phyloP scores from a whole-genome alignment of 108 stramenopile species.

The Licmophora abbreviata region DNA sequence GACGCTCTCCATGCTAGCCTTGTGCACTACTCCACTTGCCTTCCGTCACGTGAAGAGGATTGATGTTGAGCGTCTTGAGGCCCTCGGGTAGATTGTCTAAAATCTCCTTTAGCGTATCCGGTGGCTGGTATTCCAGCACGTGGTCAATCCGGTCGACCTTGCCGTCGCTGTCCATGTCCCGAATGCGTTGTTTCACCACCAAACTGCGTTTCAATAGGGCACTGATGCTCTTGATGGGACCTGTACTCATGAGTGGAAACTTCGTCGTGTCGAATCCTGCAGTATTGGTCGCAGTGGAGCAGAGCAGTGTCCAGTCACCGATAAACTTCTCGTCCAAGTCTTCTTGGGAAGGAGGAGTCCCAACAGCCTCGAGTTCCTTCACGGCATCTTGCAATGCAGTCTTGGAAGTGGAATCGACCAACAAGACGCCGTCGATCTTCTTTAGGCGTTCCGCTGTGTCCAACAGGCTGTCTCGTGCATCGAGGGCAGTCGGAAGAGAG shows the following conservation, averaged over 20 bases:
- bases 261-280: constrained; percentile 22
- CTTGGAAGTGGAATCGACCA: not conserved
- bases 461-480: not conserved
- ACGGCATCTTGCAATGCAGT: constrained; percentile 22
- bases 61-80: constrained; percentile 39
- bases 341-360: constrained; percentile 1
- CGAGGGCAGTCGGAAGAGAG: not conserved
- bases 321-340: not conserved
- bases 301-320: constrained; percentile 64
- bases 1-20: constrained; percentile 50
- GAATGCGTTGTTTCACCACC: constrained; percentile 55
- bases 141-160: constrained; percentile 51
- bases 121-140: constrained; percentile 52
- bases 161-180: constrained; percentile 7
- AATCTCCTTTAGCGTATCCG: constrained; percentile 25
- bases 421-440: not conserved
- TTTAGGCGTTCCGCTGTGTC: not conserved
- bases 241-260: constrained; percentile 26
- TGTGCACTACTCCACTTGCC: constrained; percentile 58
- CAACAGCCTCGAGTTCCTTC: constrained; percentile 18
- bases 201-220: constrained; percentile 26
- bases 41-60: constrained; percentile 55
- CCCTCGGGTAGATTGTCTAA: constrained; percentile 17
- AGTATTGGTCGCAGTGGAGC: constrained; percentile 28
- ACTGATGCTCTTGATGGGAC: constrained; percentile 28